Conservation (phyloP, 2,329 filamentous ascomycete species). For the Pestalotiopsis sp. region DNA sequence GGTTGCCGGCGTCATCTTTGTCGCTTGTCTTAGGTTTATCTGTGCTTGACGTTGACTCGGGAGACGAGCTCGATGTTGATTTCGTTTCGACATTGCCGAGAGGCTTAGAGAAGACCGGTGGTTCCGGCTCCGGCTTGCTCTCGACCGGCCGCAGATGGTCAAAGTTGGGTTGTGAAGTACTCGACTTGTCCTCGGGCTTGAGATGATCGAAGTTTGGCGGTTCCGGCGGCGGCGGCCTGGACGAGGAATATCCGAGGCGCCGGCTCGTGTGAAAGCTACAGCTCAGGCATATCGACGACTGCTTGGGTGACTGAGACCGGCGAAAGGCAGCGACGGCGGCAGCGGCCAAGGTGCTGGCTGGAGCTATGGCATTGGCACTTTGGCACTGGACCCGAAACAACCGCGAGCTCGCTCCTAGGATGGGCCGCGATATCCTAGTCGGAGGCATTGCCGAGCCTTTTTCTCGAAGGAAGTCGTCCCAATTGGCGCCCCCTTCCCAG, state of each 20-base stretch:
- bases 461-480: not conserved
- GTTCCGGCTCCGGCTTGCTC: constrained; percentile 6
- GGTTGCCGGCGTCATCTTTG: not conserved
- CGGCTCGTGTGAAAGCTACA: constrained; percentile 24
- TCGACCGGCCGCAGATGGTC: constrained; percentile 5
- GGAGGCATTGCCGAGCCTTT: constrained; percentile 12
- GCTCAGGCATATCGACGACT: constrained; percentile 29
- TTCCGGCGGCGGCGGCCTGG: constrained; percentile 12
- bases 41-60: constrained; percentile 13
- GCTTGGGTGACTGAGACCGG: not conserved
- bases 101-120: not conserved
- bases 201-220: constrained; percentile 13
- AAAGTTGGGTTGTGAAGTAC: not conserved
- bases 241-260: constrained; percentile 33
- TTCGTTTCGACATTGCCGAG: constrained; percentile 4
- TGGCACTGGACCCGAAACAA: constrained; percentile 11
- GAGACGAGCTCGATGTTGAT: constrained; percentile 11
- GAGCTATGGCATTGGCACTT: not conserved
- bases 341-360: constrained; percentile 19
- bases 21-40: not conserved
- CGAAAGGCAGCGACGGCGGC: constrained; percentile 17
- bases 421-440: constrained; percentile 13
- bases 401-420: constrained; percentile 15
- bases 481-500: not conserved
- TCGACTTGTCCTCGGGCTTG: constrained; percentile 8